phyloP scores from a whole-genome alignment of 2,329 filamentous ascomycete genomes.

The Verticillium tricorpus region DNA sequence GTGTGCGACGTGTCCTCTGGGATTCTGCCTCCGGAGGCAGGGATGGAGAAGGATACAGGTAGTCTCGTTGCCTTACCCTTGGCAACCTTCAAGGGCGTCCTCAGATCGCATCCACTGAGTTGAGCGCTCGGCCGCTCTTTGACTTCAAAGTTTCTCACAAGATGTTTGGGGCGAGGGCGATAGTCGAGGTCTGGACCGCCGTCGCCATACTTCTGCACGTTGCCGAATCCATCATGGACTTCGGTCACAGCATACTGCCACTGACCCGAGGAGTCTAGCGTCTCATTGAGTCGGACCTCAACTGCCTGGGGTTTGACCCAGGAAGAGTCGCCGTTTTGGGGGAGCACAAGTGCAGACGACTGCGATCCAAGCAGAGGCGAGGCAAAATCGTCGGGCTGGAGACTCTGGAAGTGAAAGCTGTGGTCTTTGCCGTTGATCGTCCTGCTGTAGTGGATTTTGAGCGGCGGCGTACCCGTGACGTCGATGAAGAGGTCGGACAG shows the following conservation, averaged over 20 bases:
- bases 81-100: conserved; percentile 77
- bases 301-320: conserved; percentile 79
- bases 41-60: conserved; percentile 66
- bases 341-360: conserved; percentile 51
- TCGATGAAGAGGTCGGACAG: conserved; percentile 80
- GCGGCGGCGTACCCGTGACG: conserved; percentile 81
- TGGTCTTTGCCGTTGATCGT: conserved; percentile 79
- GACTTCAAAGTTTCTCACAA: conserved; percentile 76
- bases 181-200: conserved; percentile 64
- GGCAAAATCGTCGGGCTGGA: conserved; percentile 81
- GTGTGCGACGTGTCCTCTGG: conserved; percentile 63
- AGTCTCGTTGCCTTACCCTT: conserved; percentile 65
- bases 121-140: conserved; percentile 77
- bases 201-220: conserved; percentile 70
- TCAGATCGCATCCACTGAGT: conserved; percentile 71
- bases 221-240: conserved; percentile 86
- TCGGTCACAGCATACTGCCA: conserved; percentile 93
- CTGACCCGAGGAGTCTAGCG: conserved; percentile 69
- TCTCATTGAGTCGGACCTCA: conserved; percentile 83
- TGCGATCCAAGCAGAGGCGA: conserved; percentile 68
- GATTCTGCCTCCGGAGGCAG: conserved; percentile 39
- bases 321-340: conserved; percentile 61
- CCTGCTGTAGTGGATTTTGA: conserved; percentile 90
- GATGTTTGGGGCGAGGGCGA: conserved; percentile 53
- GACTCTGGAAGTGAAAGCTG: conserved; percentile 85